These are phyloP conservation scores for Mycogone perniciosa DNA, from an alignment of 2,329 filamentous ascomycete genomes.

Conservation along the genomic window DNA sequence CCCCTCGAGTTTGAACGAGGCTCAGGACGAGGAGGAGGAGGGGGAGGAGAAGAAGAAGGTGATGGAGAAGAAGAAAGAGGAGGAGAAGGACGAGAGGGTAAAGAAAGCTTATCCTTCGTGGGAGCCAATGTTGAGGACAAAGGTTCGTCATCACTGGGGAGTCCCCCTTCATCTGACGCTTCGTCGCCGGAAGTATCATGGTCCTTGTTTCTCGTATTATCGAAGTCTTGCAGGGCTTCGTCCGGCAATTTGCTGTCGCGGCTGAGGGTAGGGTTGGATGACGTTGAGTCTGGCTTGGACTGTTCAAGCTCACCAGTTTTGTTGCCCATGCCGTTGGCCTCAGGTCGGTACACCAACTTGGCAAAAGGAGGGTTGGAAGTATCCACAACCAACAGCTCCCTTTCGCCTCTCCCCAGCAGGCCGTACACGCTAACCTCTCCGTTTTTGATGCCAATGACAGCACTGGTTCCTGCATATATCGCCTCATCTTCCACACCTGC, in stretches of 20 bases:
- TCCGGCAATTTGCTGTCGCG: too few relatives aligned
- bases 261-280: too few relatives aligned
- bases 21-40: too few relatives aligned
- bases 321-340: not conserved
- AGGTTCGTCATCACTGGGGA: not conserved
- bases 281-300: not conserved
- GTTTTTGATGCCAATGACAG: slow-evolving; percentile 58
- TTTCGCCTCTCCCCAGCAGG: slow-evolving; percentile 60
- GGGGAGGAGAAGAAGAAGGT: too few relatives aligned
- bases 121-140: not conserved
- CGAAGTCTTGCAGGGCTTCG: not conserved
- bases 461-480: slow-evolving; percentile 67
- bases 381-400: slow-evolving; percentile 63
- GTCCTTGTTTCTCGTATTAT: not conserved
- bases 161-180: too few relatives aligned
- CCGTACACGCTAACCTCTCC: slow-evolving; percentile 65
- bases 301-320: not conserved
- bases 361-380: slow-evolving; percentile 41
- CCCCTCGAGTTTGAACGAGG: too few relatives aligned
- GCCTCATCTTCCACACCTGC: slow-evolving; percentile 59
- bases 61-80: too few relatives aligned
- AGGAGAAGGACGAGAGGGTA: too few relatives aligned
- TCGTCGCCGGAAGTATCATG: too few relatives aligned
- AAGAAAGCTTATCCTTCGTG: too few relatives aligned
- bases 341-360: slow-evolving; percentile 33